phyloP scores from a whole-genome alignment of 305 asterid genomes.

The Salvia sclarea region DNA sequence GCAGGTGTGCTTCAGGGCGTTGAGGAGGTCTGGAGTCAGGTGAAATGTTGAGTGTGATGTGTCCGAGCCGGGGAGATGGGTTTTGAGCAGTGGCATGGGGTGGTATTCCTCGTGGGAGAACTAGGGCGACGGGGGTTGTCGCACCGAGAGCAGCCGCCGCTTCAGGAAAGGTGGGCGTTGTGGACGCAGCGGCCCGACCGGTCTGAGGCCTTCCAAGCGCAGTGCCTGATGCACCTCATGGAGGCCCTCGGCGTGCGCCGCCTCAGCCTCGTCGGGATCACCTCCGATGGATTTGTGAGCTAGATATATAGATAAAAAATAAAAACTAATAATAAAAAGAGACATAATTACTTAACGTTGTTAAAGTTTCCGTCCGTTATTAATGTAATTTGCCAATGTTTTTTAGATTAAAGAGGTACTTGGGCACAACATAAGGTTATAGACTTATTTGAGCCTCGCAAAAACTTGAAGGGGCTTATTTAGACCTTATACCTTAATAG shows the following conservation, averaged over 20 bases:
- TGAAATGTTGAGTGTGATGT: conserved; percentile 43
- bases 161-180: conserved; percentile 49
- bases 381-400: no score
- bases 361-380: no score
- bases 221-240: conserved; percentile 72
- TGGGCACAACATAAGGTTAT: no score
- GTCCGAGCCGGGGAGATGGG: neutral
- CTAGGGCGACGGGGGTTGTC: conserved; percentile 53
- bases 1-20: conserved; percentile 46
- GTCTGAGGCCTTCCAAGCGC: conserved; percentile 79
- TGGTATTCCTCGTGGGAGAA: conserved; percentile 60
- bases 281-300: conserved; percentile 85
- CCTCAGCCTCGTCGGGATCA: conserved; percentile 77
- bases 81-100: conserved; percentile 44
- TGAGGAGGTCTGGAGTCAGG: conserved; percentile 47
- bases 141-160: conserved; percentile 46
- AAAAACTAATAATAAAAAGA: no score
- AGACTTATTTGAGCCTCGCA: no score
- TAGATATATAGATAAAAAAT: no score
- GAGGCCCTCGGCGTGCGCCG: conserved; percentile 49
- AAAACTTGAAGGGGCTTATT: no score
- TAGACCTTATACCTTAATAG: no score
- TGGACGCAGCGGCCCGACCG: conserved; percentile 51
- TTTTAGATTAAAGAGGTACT: no score
- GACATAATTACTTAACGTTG: no score